Percentiles rank a stretch among this genome's conserved stretches.
Evolutionary conservation across 305 asterid genomes (phyloP).

Genomic region (Solanum hybrid): DNA sequence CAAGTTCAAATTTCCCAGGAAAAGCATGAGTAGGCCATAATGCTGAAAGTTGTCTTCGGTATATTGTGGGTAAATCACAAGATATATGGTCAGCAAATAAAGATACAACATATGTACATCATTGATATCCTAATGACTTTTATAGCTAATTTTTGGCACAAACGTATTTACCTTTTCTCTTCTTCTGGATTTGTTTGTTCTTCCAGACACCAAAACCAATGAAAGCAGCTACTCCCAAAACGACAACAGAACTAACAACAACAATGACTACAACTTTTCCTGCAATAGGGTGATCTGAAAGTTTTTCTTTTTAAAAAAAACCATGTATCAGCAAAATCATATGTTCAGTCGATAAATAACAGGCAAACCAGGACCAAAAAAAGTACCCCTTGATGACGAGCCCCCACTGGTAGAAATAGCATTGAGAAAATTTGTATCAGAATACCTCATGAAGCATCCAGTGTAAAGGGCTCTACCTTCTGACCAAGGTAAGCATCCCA

Average conservation of each 20-base stretch:
- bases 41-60: too few species aligned
- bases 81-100: too few species aligned
- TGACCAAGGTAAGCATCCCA: constrained; percentile 9
- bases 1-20: too few species aligned
- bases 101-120: too few species aligned
- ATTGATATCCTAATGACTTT: too few species aligned
- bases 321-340: too few species aligned
- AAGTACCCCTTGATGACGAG: not conserved
- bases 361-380: not conserved
- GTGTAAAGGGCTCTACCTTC: constrained; percentile 11
- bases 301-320: too few species aligned
- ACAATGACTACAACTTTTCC: constrained; percentile 4
- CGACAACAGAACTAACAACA: constrained; percentile 9
- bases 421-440: not conserved
- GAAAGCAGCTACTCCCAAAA: constrained; percentile 6
- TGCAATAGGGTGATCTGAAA: not conserved
- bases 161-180: constrained; percentile 13
- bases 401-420: not conserved
- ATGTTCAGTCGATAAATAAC: not conserved
- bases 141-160: not conserved
- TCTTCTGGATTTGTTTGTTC: constrained; percentile 8
- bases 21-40: too few species aligned
- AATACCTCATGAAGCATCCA: constrained; percentile 15
- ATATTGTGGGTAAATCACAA: too few species aligned
- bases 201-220: constrained; percentile 17